Percentiles rank a stretch among this genome's conserved stretches.
phyloP scores from a whole-genome alignment of 1,139 yeast genomes.

The Petasospora rhodanensis region DNA sequence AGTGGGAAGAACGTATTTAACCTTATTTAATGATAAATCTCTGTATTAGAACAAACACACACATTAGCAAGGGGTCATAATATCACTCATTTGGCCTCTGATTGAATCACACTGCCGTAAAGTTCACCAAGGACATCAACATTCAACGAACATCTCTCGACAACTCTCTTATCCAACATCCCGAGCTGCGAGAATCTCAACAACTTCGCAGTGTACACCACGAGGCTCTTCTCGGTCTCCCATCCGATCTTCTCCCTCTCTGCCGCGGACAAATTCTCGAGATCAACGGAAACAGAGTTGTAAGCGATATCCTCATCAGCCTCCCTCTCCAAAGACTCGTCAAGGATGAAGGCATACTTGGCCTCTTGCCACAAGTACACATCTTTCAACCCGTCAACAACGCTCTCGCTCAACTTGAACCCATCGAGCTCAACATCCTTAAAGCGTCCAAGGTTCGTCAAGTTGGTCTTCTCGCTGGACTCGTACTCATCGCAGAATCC shows the following conservation, averaged over 20 bases:
- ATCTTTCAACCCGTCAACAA: slow-evolving; percentile 18
- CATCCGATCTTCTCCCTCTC: slow-evolving; percentile 24
- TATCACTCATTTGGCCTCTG: too few species aligned
- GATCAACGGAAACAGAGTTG: slow-evolving; percentile 32
- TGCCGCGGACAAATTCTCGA: slow-evolving; percentile 27
- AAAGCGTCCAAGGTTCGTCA: slow-evolving; percentile 25
- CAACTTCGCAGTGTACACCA: slow-evolving; percentile 48
- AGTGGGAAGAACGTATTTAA: slow-evolving; percentile 31
- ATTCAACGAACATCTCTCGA: slow-evolving; percentile 45
- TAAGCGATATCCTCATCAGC: slow-evolving; percentile 57
- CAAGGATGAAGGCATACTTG: slow-evolving; percentile 28
- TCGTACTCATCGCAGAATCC: slow-evolving; percentile 19
- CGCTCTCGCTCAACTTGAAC: slow-evolving; percentile 23
- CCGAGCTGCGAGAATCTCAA: slow-evolving; percentile 40
- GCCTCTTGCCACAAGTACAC: slow-evolving; percentile 31
- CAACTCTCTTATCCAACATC: slow-evolving; percentile 33
- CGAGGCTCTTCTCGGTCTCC: slow-evolving; percentile 43
- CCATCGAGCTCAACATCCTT: slow-evolving; percentile 29
- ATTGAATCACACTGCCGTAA: slow-evolving; percentile 28
- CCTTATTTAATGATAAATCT: too few species aligned
- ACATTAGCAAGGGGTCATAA: background rate
- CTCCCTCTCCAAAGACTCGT: slow-evolving; percentile 45
- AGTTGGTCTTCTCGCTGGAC: slow-evolving; percentile 24
- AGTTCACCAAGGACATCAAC: slow-evolving; percentile 41
- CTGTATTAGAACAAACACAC: background rate